Conservation (phyloP, 768 basidiomycete genomes). For the Russula griseocarnosa region DNA sequence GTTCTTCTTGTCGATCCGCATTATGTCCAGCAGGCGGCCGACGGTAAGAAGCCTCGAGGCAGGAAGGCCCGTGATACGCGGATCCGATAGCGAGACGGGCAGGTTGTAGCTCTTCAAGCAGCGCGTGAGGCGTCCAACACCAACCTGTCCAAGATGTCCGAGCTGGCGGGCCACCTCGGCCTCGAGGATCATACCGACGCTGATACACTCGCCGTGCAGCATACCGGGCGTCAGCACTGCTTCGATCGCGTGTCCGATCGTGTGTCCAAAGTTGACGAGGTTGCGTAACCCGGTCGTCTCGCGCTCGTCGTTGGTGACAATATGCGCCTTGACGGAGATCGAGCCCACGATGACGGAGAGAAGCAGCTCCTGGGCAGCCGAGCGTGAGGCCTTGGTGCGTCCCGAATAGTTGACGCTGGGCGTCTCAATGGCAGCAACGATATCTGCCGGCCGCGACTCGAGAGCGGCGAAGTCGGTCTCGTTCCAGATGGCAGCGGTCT, state of each 20-base stretch:
- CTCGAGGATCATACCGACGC: constrained; percentile 94
- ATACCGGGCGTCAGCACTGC: constrained; percentile 90
- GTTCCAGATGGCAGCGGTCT: constrained; percentile 99
- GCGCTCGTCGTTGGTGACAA: constrained; percentile 94
- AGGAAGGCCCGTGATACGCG: constrained; percentile 69
- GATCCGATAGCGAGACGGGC: constrained; percentile 75
- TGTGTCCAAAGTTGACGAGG: constrained; percentile 98
- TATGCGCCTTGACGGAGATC: constrained; percentile 93
- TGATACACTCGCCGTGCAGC: constrained; percentile 95
- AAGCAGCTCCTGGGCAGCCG: constrained; percentile 73
- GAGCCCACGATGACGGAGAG: constrained; percentile 90
- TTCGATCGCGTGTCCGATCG: constrained; percentile 97
- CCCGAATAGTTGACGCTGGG: constrained; percentile 57
- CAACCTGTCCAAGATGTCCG: constrained; percentile 86
- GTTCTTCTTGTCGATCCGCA: constrained; percentile 96
- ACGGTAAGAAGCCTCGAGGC: constrained; percentile 70
- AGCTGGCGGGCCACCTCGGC: constrained; percentile 88
- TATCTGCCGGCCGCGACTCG: constrained; percentile 80
- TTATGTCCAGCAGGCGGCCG: constrained; percentile 78
- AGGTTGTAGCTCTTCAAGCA: constrained; percentile 89
- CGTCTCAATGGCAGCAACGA: constrained; percentile 78
- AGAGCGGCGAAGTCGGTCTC: constrained; percentile 83
- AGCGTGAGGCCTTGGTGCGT: constrained; percentile 60
- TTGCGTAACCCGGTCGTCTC: constrained; percentile 91
- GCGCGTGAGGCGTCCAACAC: constrained; percentile 82